Evolutionary conservation across 345 rosid genomes (phyloP).

Genomic region (Hibiscus trionum): DNA sequence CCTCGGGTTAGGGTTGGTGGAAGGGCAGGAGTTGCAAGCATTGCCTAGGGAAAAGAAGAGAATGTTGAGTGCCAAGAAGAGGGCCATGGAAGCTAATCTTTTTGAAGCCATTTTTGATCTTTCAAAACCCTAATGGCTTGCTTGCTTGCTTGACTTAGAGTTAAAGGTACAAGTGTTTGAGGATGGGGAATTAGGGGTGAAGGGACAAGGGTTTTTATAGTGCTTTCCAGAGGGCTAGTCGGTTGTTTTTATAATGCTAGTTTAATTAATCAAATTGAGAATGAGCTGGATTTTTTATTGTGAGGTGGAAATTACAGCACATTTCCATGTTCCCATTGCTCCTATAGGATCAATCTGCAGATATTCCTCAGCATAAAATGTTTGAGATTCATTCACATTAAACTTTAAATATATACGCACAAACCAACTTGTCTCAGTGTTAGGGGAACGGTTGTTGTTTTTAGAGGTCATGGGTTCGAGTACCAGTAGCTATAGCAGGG

Average conservation of each 20-base stretch:
- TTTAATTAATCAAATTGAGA: constrained; percentile 11
- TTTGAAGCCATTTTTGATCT: constrained; percentile 40
- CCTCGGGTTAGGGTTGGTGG: constrained; percentile 15
- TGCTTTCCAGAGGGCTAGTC: constrained; percentile 8
- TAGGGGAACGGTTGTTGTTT: too few relatives aligned
- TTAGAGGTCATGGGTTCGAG: too few relatives aligned
- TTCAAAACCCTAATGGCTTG: background rate
- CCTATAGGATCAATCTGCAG: background rate
- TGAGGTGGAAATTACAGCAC: constrained; percentile 1
- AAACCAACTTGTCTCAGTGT: too few relatives aligned
- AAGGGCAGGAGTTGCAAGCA: constrained; percentile 35
- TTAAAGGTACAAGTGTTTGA: constrained; percentile 17
- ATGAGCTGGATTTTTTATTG: constrained; percentile 28
- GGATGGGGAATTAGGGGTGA: constrained; percentile 8
- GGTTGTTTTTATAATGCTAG: constrained; percentile 2
- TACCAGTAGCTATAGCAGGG: too few relatives aligned
- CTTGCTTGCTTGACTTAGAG: background rate
- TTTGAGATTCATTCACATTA: background rate
- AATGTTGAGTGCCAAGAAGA: constrained; percentile 42
- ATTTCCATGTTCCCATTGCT: too few relatives aligned
- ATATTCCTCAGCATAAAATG: background rate
- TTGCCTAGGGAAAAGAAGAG: constrained; percentile 37
- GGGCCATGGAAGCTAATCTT: constrained; percentile 33
- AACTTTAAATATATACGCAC: too few relatives aligned
- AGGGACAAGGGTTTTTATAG: constrained; percentile 37